Evolutionary conservation across 2,329 filamentous ascomycete species (phyloP), one percentile per base, ranked within the genome.

Genomic region (Nigrospora sphaerica): DNA sequence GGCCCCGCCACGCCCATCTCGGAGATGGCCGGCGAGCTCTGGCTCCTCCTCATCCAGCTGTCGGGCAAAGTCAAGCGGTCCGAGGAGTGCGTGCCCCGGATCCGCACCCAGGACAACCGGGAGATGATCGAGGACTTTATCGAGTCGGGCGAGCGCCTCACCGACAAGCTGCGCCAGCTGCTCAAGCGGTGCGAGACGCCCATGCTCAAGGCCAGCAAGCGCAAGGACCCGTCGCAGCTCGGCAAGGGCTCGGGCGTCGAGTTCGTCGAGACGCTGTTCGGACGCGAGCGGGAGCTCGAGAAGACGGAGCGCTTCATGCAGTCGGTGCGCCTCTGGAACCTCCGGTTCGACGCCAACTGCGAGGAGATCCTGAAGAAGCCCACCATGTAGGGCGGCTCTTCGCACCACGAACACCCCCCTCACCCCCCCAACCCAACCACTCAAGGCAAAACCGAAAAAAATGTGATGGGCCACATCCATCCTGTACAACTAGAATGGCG

Each of bases 221-320:
- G 75, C 56, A 84, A 83, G 66, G 80, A 82, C 49, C 69, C 78
- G 36, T 69, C 81, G 45, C 83, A 83, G 64, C 87, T 97, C 67
- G 92, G 91, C 62, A 91, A 90, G 74, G 92, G 89, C 65, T 89
- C 89, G 45, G 93, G 93, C 44, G 85, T 87, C 57, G 91, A 96
- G 72, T 97, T 98, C 60, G 92, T 98, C 60, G 86, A 96, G 65
- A 91, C 89, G 44, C 88, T 98, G 57, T 97, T 97, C 59, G 92
- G 91, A 54, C 84, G 86, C 52, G 92, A 97, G 62, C 81, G 90
- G 52, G 88, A 96, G 70, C 76, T 96, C 46, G 84, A 91, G 65
- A 84, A 84, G 67, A 96, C 92, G 2, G 89, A 96, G 73, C 88
- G 86, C 67, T 81, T 96, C 68, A 97, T 97, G 89, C 83, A 87